A percentile compares a stretch with the other conserved stretches of the same genome.
These are phyloP conservation scores for Fomitopsis serialis DNA, from an alignment of 768 basidiomycete species.

Conservation along the genomic window DNA sequence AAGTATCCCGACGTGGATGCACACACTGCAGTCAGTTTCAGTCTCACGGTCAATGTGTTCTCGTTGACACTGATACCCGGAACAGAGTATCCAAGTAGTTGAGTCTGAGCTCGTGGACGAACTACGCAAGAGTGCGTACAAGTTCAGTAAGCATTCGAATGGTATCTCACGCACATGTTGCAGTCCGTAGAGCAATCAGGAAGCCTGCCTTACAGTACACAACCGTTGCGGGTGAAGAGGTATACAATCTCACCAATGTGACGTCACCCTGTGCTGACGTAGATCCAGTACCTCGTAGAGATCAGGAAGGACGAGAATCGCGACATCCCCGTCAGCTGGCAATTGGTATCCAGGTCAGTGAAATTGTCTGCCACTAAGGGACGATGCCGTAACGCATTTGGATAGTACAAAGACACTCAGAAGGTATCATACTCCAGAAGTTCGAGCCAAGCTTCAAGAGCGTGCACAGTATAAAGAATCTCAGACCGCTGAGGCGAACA, in stretches of 20 bases:
- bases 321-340: conserved; percentile 51
- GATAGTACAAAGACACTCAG: conserved; percentile 63
- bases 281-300: conserved; percentile 69
- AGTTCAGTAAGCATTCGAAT: conserved; percentile 3
- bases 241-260: conserved; percentile 24
- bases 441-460: conserved; percentile 58
- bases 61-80: background rate
- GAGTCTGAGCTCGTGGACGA: conserved; percentile 73
- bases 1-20: conserved; percentile 54
- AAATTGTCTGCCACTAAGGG: background rate
- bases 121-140: conserved; percentile 52
- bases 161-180: background rate
- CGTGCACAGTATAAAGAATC: conserved; percentile 72
- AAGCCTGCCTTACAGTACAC: conserved; percentile 72
- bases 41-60: background rate
- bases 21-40: conserved; percentile 49
- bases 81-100: conserved; percentile 58
- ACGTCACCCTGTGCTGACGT: background rate
- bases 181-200: conserved; percentile 69
- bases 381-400: background rate
- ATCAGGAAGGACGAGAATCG: conserved; percentile 53
- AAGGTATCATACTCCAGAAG: conserved; percentile 73
- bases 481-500: conserved; percentile 58
- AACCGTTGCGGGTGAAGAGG: conserved; percentile 65
- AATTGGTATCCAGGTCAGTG: conserved; percentile 56